A percentile compares a stretch with the other conserved stretches of the same genome.
phyloP scores from a whole-genome alignment of 2,329 filamentous ascomycete species.

The Cladosporium sp. region DNA sequence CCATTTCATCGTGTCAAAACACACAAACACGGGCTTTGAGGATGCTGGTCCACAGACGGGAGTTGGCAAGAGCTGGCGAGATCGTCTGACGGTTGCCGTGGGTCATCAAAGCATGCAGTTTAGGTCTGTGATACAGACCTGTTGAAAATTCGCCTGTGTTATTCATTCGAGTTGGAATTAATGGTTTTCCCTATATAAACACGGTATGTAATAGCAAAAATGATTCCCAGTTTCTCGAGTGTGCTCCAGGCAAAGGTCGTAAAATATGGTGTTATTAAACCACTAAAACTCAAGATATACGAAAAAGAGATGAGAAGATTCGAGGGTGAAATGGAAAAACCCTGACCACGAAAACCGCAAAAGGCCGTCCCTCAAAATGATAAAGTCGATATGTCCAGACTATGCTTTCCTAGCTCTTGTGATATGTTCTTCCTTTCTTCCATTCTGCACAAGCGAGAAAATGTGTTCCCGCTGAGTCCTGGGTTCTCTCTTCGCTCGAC shows the following conservation, averaged over 20 bases:
- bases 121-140: too few species aligned
- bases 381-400: background rate
- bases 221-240: background rate
- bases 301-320: background rate
- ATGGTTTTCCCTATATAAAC: background rate
- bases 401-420: background rate
- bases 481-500: background rate
- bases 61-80: too few species aligned
- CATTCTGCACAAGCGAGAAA: constrained; percentile 1
- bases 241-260: background rate
- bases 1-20: too few species aligned
- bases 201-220: background rate
- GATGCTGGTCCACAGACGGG: too few species aligned
- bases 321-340: background rate
- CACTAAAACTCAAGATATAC: background rate
- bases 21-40: too few species aligned
- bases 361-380: background rate
- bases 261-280: background rate
- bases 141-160: background rate
- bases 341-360: background rate
- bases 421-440: background rate
- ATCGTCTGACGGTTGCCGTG: too few species aligned
- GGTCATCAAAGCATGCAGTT: too few species aligned
- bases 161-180: background rate
- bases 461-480: background rate